A percentile compares a stretch with the other conserved stretches of the same genome.
These are phyloP conservation scores for Leccinum boreale DNA, from an alignment of 768 basidiomycete genomes.

Conservation along the genomic window DNA sequence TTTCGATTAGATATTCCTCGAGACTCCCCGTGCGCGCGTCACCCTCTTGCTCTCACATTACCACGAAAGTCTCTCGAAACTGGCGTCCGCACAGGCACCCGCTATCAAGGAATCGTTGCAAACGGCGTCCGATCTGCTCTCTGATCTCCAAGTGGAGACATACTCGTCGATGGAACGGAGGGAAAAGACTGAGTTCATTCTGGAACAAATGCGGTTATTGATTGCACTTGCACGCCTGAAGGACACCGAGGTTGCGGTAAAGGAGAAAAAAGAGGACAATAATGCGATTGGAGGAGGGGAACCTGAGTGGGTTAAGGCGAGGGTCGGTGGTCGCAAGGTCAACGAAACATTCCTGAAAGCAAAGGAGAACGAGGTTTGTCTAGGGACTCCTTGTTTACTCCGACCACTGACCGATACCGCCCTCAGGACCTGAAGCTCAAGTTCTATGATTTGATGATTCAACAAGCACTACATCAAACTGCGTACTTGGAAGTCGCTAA, in stretches of 20 bases:
- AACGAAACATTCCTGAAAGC: constrained; percentile 92
- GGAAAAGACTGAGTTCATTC: constrained; percentile 97
- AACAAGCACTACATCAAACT: constrained; percentile 80
- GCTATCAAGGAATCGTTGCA: constrained; percentile 65
- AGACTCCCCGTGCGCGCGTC: constrained; percentile 93
- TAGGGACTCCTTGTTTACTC: background rate
- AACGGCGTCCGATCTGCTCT: constrained; percentile 87
- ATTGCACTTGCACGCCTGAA: constrained; percentile 74
- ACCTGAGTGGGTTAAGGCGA: constrained; percentile 89
- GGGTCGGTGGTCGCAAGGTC: constrained; percentile 89
- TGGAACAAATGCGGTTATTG: constrained; percentile 95
- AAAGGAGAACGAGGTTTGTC: constrained; percentile 78
- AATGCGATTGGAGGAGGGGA: constrained; percentile 69
- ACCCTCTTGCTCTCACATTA: constrained; percentile 83
- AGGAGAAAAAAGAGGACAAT: constrained; percentile 50
- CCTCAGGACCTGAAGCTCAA: constrained; percentile 92
- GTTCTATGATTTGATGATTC: constrained; percentile 96
- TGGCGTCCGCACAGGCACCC: constrained; percentile 38
- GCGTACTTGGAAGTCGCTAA: constrained; percentile 93
- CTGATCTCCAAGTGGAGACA: constrained; percentile 96
- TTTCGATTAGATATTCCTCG: constrained; percentile 78
- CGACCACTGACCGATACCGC: background rate
- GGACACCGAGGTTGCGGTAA: constrained; percentile 59
- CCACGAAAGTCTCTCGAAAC: constrained; percentile 66
- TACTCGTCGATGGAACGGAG: constrained; percentile 97